Evolutionary conservation across 257 asterid species (phyloP), one percentile per base, ranked within the genome.

Genomic region (Salvia rosmarinus): DNA sequence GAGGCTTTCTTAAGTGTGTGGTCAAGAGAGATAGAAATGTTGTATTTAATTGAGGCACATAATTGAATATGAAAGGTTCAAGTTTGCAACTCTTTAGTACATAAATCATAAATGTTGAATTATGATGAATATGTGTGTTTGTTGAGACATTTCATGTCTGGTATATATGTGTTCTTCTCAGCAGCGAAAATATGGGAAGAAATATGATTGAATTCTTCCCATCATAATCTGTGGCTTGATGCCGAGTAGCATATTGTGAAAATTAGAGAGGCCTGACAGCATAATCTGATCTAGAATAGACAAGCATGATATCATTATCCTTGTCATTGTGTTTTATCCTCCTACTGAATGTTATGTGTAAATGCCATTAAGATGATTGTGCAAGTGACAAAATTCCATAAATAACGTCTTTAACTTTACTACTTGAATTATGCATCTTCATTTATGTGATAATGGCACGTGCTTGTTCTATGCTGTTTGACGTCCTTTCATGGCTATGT

Each of bases 11-110:
- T 52, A 9, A 13, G 52, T 17, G 55, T 40, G 50, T 51, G 11
- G 10, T 20, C 52, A 13, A 46, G 55, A 19, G 32, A 51, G 25
- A 34, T 34, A 11, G 35, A 42, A 65, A 56, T 58, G 25, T 68
- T 70, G 61, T 65, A 37, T 35, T 56, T n/a, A 9, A 16, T 40
- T 28, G 55, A 68, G 59, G 63, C 55, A 25, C 28, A 19, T 1
- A 43, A 39, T 43, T 52, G 40, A 17, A 56, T 52, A 23, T 17
- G 23, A 19, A n/a, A 44, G 52, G 47, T 21, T 9, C 6, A 35
- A 52, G 52, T 49, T 28, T 72, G 16, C 56, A 51, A 51, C 57
- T 52, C 46, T 34, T 57, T 16, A n/a, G 52, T 58, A 19, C 5
- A 37, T 19, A 11, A 7, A 28, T 21, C 16, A 9, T 56, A 56